Evolutionary conservation across 2,329 filamentous ascomycete genomes (phyloP).

Genomic region (Dactylellina leptospora): DNA sequence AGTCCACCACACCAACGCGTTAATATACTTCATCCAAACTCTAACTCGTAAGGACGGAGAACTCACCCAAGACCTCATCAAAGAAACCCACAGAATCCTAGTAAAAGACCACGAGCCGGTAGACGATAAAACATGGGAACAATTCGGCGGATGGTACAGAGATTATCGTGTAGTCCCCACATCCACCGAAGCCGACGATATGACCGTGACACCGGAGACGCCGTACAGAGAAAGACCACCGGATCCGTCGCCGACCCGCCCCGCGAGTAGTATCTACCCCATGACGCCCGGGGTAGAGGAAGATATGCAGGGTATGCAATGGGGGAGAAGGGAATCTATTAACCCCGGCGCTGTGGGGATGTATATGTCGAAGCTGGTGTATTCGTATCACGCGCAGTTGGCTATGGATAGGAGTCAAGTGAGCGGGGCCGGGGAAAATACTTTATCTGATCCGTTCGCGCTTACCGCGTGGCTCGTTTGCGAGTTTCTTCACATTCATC

Average conservation of each 20-base stretch:
- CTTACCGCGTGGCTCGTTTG: conserved; percentile 24
- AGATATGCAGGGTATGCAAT: neutral
- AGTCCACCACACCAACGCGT: conserved; percentile 16
- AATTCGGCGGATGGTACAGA: conserved; percentile 40
- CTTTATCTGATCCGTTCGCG: conserved; percentile 34
- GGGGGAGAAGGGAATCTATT: conserved; percentile 20
- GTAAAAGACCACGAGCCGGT: conserved; percentile 22
- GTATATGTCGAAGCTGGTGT: conserved; percentile 38
- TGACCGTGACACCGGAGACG: neutral
- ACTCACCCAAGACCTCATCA: conserved; percentile 36
- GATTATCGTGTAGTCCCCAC: conserved; percentile 21
- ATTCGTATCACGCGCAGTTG: conserved; percentile 23
- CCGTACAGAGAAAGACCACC: neutral
- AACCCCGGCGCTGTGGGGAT: conserved; percentile 25
- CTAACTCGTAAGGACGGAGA: conserved; percentile 8
- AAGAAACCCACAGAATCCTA: conserved; percentile 36
- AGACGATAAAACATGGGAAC: conserved; percentile 21
- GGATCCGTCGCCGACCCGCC: neutral
- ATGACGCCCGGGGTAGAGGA: neutral
- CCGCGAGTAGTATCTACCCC: conserved; percentile 2
- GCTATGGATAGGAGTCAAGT: conserved; percentile 14
- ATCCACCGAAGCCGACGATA: neutral
- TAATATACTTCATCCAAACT: conserved; percentile 21
- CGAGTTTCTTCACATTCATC: conserved; percentile 34
- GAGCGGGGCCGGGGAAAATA: conserved; percentile 1